Conservation (phyloP, 2,329 filamentous ascomycete species). For the Graphiopsis chlorocephala region DNA sequence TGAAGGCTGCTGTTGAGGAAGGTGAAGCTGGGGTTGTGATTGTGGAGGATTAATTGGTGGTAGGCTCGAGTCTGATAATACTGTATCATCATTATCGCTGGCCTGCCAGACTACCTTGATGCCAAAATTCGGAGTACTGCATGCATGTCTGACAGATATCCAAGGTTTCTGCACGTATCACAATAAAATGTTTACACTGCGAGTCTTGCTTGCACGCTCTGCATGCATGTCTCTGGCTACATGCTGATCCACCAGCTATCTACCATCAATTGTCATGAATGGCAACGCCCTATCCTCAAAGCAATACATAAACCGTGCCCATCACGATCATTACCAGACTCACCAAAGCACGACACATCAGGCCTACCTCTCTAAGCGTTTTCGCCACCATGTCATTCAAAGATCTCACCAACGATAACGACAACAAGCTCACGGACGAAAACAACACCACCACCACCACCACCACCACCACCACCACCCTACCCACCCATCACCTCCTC, state of each 20-base stretch:
- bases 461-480: neutral
- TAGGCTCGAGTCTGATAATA: neutral
- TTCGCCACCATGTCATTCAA: neutral
- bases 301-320: neutral
- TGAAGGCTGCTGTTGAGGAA: constrained; percentile 67
- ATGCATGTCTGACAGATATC: neutral
- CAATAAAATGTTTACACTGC: neutral
- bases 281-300: neutral
- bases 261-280: neutral
- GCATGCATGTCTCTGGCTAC: neutral
- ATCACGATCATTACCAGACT: neutral
- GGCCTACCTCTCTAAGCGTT: neutral
- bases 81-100: neutral
- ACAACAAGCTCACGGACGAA: neutral
- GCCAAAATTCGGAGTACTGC: neutral
- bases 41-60: neutral
- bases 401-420: too few relatives aligned
- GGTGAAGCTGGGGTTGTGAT: constrained; percentile 66
- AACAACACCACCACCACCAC: neutral
- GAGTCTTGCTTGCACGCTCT: constrained; percentile 1
- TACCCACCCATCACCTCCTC: neutral
- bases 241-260: neutral
- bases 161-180: neutral
- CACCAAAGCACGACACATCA: neutral
- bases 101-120: neutral